Percentiles rank a stretch among this genome's conserved stretches.
These are phyloP conservation scores for Penicillium roqueforti DNA, from an alignment of 495 filamentous ascomycete genomes.

Conservation along the genomic window DNA sequence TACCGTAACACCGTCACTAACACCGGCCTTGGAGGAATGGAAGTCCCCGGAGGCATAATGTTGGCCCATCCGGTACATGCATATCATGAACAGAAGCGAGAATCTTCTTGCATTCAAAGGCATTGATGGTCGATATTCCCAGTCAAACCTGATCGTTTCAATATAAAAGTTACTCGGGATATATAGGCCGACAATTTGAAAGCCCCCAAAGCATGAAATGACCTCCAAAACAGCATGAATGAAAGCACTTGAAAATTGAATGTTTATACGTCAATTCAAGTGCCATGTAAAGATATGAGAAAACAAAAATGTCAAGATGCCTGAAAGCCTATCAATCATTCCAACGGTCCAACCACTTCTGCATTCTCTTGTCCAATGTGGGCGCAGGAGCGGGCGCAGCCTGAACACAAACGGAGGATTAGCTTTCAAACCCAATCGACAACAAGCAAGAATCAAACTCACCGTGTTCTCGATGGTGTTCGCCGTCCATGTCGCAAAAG, in stretches of 20 bases:
- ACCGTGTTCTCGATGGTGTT: constrained; percentile 62
- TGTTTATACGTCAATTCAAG: neutral
- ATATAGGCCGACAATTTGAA: constrained; percentile 5
- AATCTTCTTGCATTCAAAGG: neutral
- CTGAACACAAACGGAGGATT: constrained; percentile 15
- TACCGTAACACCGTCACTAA: constrained; percentile 35
- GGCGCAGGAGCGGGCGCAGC: constrained; percentile 35
- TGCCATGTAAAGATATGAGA: neutral
- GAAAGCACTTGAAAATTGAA: neutral
- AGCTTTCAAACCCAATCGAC: neutral
- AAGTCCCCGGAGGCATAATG: constrained; percentile 8
- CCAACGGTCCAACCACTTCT: constrained; percentile 33
- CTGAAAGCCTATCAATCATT: constrained; percentile 21
- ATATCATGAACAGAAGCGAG: constrained; percentile 6
- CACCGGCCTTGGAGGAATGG: constrained; percentile 33
- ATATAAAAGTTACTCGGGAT: constrained; percentile 1
- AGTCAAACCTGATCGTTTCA: neutral
- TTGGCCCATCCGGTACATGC: neutral
- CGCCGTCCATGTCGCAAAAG: constrained; percentile 52
- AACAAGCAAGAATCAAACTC: constrained; percentile 24
- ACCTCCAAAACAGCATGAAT: neutral
- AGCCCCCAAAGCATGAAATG: no score
- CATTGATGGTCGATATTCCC: neutral
- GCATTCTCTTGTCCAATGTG: constrained; percentile 31
- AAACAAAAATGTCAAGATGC: neutral